phyloP scores from a whole-genome alignment of 495 filamentous ascomycete species.

The Thermochaetoides thermophila region DNA sequence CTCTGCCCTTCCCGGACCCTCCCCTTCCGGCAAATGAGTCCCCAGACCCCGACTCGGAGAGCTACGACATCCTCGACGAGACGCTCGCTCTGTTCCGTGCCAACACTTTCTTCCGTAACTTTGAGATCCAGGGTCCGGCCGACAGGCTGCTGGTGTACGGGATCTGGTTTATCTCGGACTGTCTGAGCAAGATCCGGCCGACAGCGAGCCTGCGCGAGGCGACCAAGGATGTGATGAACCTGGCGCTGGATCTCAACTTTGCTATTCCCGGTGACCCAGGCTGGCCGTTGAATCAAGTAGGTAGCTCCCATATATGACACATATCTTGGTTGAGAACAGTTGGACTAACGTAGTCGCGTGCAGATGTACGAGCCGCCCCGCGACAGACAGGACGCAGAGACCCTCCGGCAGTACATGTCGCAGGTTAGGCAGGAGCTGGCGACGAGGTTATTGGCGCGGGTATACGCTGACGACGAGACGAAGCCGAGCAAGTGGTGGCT shows the following conservation, averaged over 20 bases:
- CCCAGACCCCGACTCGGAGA: conserved; percentile 70
- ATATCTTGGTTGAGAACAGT: neutral
- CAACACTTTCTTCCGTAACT: conserved; percentile 98
- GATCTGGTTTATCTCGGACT: conserved; percentile 84
- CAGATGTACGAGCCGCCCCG: conserved; percentile 52
- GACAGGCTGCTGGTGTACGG: conserved; percentile 93
- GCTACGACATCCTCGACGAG: conserved; percentile 92
- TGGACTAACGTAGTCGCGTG: conserved; percentile 2
- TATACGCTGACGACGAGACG: conserved; percentile 73
- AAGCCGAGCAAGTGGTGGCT: conserved; percentile 97
- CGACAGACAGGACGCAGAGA: conserved; percentile 78
- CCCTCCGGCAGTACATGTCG: conserved; percentile 69
- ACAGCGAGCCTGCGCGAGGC: conserved; percentile 33
- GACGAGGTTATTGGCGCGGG: conserved; percentile 57
- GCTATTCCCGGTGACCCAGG: conserved; percentile 85
- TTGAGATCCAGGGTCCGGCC: conserved; percentile 94
- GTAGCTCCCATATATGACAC: neutral
- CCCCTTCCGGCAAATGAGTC: conserved; percentile 53
- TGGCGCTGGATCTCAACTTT: conserved; percentile 75
- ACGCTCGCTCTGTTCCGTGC: conserved; percentile 85
- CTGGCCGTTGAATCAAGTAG: conserved; percentile 81
- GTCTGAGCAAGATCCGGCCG: conserved; percentile 70
- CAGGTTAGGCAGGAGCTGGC: conserved; percentile 91
- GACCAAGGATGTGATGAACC: conserved; percentile 39
- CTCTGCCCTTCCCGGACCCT: conserved; percentile 44